Evolutionary conservation across 2,329 filamentous ascomycete species (phyloP).

Genomic region (Cladosporium sp.): DNA sequence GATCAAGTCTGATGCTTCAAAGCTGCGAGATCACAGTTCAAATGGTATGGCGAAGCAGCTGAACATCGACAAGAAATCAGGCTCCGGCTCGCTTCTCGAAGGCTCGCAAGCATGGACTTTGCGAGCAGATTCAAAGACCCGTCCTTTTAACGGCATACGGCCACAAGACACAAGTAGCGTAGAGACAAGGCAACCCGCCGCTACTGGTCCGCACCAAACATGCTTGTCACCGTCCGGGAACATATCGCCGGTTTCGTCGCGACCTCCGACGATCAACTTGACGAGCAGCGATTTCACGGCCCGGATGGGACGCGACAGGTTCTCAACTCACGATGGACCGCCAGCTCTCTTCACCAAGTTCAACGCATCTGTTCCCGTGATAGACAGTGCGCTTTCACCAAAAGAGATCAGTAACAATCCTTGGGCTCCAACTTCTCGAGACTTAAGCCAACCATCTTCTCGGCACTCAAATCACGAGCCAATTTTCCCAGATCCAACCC

Average conservation of each 20-base stretch:
- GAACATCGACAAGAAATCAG: constrained; percentile 6
- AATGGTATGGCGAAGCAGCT: background rate
- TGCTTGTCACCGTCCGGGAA: constrained; percentile 22
- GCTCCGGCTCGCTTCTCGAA: constrained; percentile 12
- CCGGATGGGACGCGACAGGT: constrained; percentile 16
- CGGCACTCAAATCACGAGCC: constrained; percentile 48
- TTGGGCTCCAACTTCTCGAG: constrained; percentile 44
- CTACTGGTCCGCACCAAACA: constrained; percentile 24
- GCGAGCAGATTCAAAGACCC: background rate
- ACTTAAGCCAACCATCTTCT: constrained; percentile 58
- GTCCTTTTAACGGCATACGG: background rate
- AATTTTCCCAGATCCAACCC: constrained; percentile 19
- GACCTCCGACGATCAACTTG: constrained; percentile 28
- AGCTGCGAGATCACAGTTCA: constrained; percentile 5
- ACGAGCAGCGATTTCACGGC: constrained; percentile 24
- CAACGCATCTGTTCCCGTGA: constrained; percentile 29
- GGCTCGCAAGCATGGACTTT: constrained; percentile 6
- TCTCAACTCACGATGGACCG: constrained; percentile 27
- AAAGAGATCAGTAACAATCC: constrained; percentile 9
- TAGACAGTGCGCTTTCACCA: constrained; percentile 20
- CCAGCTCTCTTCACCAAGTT: constrained; percentile 39
- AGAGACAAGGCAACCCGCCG: constrained; percentile 22
- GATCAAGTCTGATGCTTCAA: constrained; percentile 28
- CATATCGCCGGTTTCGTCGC: constrained; percentile 27
- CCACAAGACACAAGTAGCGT: background rate